Evolutionary conservation across 257 asterid genomes (phyloP), one percentile per base, ranked within the genome.

Genomic region (Ballota nigra): DNA sequence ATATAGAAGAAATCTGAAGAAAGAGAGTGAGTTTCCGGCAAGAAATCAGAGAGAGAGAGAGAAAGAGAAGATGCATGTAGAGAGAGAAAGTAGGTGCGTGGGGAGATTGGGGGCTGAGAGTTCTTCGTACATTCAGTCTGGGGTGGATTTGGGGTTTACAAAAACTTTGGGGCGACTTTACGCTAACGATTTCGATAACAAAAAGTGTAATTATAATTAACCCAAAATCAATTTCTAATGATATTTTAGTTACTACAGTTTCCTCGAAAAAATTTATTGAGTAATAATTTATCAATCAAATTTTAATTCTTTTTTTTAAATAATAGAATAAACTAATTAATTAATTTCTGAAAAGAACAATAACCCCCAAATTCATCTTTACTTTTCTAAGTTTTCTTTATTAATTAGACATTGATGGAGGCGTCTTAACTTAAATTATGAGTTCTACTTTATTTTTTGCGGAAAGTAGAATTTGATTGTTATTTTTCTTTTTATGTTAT

Each of bases 151-250:
- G 88, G 88, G 85, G 80, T 80, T 83, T 87, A 77, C 87, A 81
- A 85, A 80, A 66, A 80, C 84, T 84, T 77, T 81, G 84, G 83
- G 79, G 75, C 78, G 79, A 79, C 87, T 81, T 83, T 80, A 78
- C 83, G 87, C 85, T 73, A 75, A 80, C 80, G 83, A 36, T 36
- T 2, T 8, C 43, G 43, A 58, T 77, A 72, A 49, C 29, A 69
- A 68, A n/a, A 79, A 65, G 74, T 65, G 63, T 55, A 58, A 58
- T 53, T 70, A 51, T 83, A 80, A 75, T 82, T 81, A 67, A 24
- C 28, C 61, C 61, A 6, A 75, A 78, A 71, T 38, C 16, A 74
- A 78, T 78, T 69, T 64, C 60, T 66, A 73, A 65, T 77, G 52
- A 45, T 33, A 33, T 29, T 28, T 28, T n/a, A n/a, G 4, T 2